Base-by-base conservation (phyloP, 768 basidiomycete species). In the Leucosporidium yakuticum region DNA sequence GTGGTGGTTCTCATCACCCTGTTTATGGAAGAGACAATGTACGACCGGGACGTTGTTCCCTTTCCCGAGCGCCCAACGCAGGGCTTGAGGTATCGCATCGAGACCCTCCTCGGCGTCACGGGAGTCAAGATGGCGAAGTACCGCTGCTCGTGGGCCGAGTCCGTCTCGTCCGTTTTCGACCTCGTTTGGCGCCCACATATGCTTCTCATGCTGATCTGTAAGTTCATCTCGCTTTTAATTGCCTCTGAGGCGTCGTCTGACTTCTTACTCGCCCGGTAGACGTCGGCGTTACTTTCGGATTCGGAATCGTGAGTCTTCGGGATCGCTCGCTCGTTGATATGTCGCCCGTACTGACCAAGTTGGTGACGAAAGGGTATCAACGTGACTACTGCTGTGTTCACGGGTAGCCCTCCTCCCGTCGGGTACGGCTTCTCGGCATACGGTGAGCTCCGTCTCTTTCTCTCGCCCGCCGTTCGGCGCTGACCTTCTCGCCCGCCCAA, bases 131-230 rank as follows among this genome's bases (percentile, higher is more conserved):
- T 85, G 85, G 79, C 81, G 11, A 83, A 84, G 73, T 84, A 84
- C 76, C 81, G 85, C 49, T 74, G 81, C 25, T 79, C 81, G 0
- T 87, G 86, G 85, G 69, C 32, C 20, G 80, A 82, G 47, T 79
- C 82, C 5, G 73, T 84, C 49, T 68, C 80, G 12, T 77, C 82
- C 6, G 81, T 82, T 15, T 77, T 87, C 47, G 81, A 81, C 55
- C 81, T 88, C 27, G 74, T 85, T 32, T 87, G 85, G 85, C 79
- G 87, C 39, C 87, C 87, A 0, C 86, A 87, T 71, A 76, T 85
- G 15, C 69, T 86, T 21, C 77, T 81, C 23, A 77, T 84, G 56
- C 78, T 86, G 79, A 32, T 71, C 39, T 59, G 48, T 60, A 29
- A 36, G 36, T 34, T 12, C 36, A n/a, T 32, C 20, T 21, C 48